Evolutionary conservation across 345 rosid species (phyloP).

Genomic region (Aethionema arabicum): DNA sequence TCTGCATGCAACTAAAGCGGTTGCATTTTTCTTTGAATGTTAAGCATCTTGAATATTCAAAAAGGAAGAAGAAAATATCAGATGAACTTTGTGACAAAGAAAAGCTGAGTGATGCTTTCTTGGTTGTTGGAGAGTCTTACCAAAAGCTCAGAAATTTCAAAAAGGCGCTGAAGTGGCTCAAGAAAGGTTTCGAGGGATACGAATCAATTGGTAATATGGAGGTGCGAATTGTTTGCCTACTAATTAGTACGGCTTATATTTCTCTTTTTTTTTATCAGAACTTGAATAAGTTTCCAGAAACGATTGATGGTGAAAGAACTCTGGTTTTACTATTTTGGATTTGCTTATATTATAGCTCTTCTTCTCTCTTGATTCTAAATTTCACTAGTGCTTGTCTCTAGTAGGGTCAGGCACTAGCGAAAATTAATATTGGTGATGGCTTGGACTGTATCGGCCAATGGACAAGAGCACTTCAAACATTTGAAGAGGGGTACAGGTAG

Average conservation of each 20-base stretch:
- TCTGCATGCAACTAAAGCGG: constrained; percentile 21
- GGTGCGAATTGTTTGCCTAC: constrained; percentile 46
- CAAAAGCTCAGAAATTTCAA: constrained; percentile 70
- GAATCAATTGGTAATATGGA: constrained; percentile 75
- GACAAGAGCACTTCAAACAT: constrained; percentile 69
- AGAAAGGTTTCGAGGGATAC: constrained; percentile 63
- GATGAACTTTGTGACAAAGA: constrained; percentile 77
- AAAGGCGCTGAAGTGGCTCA: constrained; percentile 77
- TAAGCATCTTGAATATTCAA: constrained; percentile 78
- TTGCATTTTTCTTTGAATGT: constrained; percentile 34
- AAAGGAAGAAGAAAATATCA: constrained; percentile 73
- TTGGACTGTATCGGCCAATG: constrained; percentile 76
- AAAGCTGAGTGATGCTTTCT: constrained; percentile 72
- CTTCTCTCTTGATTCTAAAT: constrained; percentile 22
- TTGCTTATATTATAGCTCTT: constrained; percentile 8
- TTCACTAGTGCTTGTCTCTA: constrained; percentile 35
- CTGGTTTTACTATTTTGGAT: constrained; percentile 12
- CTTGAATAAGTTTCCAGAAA: constrained; percentile 6
- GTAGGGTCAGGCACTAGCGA: constrained; percentile 92
- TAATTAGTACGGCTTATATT: constrained; percentile 13
- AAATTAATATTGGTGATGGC: constrained; percentile 71
- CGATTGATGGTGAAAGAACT: constrained; percentile 10
- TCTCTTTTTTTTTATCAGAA: constrained; percentile 2
- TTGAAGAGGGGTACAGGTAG: constrained; percentile 79
- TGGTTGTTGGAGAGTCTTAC: constrained; percentile 84